Conservation (phyloP, 371 early-diverging fungal species). For the Coemansia sp. region DNA sequence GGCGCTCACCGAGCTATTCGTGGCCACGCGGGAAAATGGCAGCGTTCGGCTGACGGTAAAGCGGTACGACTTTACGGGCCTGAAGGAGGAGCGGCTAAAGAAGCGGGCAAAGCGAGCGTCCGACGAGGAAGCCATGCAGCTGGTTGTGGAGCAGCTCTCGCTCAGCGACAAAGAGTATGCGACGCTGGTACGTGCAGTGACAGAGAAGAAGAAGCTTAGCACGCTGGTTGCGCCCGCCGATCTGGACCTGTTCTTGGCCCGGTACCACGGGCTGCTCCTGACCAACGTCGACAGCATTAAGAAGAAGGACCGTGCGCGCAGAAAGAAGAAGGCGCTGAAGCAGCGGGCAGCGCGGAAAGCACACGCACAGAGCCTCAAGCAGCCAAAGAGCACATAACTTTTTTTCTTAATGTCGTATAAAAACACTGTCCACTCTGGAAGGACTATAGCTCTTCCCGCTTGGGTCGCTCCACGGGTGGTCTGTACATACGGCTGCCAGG, state of each 20-base stretch:
- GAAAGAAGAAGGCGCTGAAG: slow-evolving; percentile 30
- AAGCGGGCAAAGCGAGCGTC: slow-evolving; percentile 19
- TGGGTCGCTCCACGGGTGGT: no score
- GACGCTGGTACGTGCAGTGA: slow-evolving; percentile 39
- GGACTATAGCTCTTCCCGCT: no score
- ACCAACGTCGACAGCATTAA: slow-evolving; percentile 33
- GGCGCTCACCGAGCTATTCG: slow-evolving; percentile 34
- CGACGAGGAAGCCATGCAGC: slow-evolving; percentile 32
- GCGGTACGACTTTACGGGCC: slow-evolving; percentile 40
- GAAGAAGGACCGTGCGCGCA: slow-evolving; percentile 38
- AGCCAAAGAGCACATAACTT: background rate
- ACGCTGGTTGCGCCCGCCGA: slow-evolving; percentile 41
- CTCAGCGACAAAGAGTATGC: slow-evolving; percentile 43
- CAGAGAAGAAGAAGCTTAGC: slow-evolving; percentile 42
- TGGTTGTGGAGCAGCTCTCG: slow-evolving; percentile 30
- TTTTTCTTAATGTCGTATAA: background rate
- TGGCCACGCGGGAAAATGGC: slow-evolving; percentile 36
- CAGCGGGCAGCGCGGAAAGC: slow-evolving; percentile 2
- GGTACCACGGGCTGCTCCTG: slow-evolving; percentile 39
- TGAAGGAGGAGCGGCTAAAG: slow-evolving; percentile 31
- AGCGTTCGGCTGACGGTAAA: slow-evolving; percentile 35
- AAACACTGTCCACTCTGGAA: background rate
- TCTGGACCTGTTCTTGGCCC: slow-evolving; percentile 38
- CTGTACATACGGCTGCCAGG: no score
- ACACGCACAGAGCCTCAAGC: background rate